A percentile compares a stretch with the other conserved stretches of the same genome.
phyloP scores from a whole-genome alignment of 2,329 filamentous ascomycete genomes.

The Aureobasidium sp. region DNA sequence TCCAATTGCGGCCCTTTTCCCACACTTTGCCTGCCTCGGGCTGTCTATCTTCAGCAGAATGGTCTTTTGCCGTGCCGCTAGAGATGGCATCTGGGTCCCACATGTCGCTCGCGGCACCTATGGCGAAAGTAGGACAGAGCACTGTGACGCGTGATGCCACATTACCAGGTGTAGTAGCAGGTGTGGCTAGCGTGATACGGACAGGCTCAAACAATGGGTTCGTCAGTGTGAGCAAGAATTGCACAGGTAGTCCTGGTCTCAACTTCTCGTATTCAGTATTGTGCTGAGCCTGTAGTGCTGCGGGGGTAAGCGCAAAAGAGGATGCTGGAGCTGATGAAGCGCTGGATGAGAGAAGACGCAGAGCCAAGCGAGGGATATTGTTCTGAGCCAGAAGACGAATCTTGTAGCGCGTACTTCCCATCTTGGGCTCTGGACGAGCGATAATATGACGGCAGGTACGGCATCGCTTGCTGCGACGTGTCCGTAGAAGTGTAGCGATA shows the following conservation, averaged over 20 bases:
- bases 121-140: slow-evolving; percentile 86
- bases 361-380: slow-evolving; percentile 76
- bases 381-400: slow-evolving; percentile 79
- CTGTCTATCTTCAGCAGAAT: slow-evolving; percentile 46
- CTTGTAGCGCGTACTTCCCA: slow-evolving; percentile 80
- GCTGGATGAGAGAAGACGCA: slow-evolving; percentile 53
- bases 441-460: slow-evolving; percentile 90
- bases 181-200: slow-evolving; percentile 79
- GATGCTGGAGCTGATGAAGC: slow-evolving; percentile 49
- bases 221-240: slow-evolving; percentile 82
- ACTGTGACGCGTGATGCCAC: slow-evolving; percentile 79
- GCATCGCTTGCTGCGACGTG: slow-evolving; percentile 90
- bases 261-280: slow-evolving; percentile 23
- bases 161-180: slow-evolving; percentile 67
- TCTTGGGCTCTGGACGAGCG: slow-evolving; percentile 86
- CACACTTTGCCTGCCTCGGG: slow-evolving; percentile 92
- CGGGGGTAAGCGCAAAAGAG: slow-evolving; percentile 34
- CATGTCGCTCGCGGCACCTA: slow-evolving; percentile 89
- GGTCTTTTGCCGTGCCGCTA: slow-evolving; percentile 21
- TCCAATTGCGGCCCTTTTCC: slow-evolving; percentile 91
- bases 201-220: slow-evolving; percentile 93
- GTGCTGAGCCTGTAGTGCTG: slow-evolving; percentile 21
- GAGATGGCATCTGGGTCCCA: slow-evolving; percentile 55
- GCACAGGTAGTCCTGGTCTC: slow-evolving; percentile 48
- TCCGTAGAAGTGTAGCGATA: slow-evolving; percentile 73